phyloP scores from a whole-genome alignment of 2,329 filamentous ascomycete species.

The Alternaria tenuissima region DNA sequence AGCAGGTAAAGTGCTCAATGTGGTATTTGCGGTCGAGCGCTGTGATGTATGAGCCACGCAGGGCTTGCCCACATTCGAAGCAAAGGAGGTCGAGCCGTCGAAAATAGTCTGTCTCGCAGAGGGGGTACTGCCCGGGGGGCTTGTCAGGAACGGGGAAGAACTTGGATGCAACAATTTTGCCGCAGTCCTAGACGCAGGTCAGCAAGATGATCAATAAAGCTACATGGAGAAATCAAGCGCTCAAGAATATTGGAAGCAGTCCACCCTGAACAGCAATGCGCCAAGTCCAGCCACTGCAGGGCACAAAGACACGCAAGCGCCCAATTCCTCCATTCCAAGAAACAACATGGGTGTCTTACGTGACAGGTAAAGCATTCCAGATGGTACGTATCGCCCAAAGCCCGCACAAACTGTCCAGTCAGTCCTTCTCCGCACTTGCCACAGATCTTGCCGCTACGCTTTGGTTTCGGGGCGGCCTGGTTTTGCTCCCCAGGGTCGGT shows the following conservation, averaged over 20 bases:
- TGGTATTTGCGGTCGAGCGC: constrained; percentile 95
- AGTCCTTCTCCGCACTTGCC: constrained; percentile 89
- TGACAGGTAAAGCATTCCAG: constrained; percentile 97
- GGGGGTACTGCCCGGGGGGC: constrained; percentile 86
- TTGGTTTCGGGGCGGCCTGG: constrained; percentile 36
- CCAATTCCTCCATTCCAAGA: neutral
- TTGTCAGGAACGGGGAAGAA: constrained; percentile 98
- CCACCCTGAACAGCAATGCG: neutral
- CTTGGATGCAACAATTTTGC: constrained; percentile 95
- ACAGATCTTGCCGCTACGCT: constrained; percentile 57
- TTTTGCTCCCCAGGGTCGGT: constrained; percentile 43
- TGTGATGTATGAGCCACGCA: constrained; percentile 97
- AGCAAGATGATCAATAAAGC: neutral
- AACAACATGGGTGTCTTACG: constrained; percentile 59
- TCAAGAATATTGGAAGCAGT: neutral
- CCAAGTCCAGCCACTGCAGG: neutral
- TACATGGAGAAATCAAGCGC: neutral
- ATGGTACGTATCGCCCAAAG: constrained; percentile 92
- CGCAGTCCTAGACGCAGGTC: constrained; percentile 75
- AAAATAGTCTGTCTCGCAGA: constrained; percentile 98
- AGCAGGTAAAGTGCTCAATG: constrained; percentile 99
- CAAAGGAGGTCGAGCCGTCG: constrained; percentile 89
- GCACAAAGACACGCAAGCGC: neutral
- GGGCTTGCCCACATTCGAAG: constrained; percentile 87
- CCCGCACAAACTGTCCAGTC: constrained; percentile 95